phyloP scores from a whole-genome alignment of 176 grass and related monocot species.

The Poa annua region DNA sequence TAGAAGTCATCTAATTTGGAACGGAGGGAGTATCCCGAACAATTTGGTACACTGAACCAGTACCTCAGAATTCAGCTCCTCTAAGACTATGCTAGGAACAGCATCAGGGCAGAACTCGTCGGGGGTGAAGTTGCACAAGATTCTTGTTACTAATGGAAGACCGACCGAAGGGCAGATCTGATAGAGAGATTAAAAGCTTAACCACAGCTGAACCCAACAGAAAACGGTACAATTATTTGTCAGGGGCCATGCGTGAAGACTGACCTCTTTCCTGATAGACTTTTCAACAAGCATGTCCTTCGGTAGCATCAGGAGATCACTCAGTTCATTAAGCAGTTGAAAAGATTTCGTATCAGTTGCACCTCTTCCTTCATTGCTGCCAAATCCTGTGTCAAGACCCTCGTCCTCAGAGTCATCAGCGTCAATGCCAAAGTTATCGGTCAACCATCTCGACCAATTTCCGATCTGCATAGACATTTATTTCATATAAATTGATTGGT shows the following conservation, averaged over 20 bases:
- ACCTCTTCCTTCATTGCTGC: conserved; percentile 39
- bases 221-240: conserved; percentile 2
- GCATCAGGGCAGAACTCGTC: conserved; percentile 92
- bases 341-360: conserved; percentile 54
- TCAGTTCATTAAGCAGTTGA: conserved; percentile 81
- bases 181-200: conserved; percentile 47
- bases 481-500: conserved; percentile 37
- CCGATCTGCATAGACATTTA: conserved; percentile 71
- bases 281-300: conserved; percentile 95
- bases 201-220: not conserved
- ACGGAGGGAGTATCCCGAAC: too few species aligned
- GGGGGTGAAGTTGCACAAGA: conserved; percentile 88
- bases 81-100: conserved; percentile 77
- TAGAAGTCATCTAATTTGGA: too few species aligned
- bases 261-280: conserved; percentile 83
- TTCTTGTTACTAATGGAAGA: conserved; percentile 73
- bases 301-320: conserved; percentile 95
- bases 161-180: conserved; percentile 87
- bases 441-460: conserved; percentile 95
- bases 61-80: conserved; percentile 96
- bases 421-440: conserved; percentile 67
- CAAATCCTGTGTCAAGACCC: conserved; percentile 24
- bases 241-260: conserved; percentile 19
- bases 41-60: conserved; percentile 5
- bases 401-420: conserved; percentile 51